Base-by-base conservation (phyloP, 345 rosid species). In the Angophora floribunda region DNA sequence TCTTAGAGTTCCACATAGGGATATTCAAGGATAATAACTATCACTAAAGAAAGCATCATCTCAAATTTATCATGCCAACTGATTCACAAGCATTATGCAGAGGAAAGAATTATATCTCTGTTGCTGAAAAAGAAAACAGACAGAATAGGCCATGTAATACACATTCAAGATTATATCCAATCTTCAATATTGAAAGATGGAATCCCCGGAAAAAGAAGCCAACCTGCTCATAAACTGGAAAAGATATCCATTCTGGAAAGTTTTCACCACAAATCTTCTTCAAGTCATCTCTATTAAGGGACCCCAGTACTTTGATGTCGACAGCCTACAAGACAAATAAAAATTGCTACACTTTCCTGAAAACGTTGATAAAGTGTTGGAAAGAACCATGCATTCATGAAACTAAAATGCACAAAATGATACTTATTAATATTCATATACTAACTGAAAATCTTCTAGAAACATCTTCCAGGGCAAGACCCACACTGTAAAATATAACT, bases 181-280 rank as follows among this genome's bases (percentile, higher is more conserved):
- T 36, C 47, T 75, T 75, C 49, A 41, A 75, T 36, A 78, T 26
- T 82, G 9, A 87, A 52, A 41, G 57, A 41, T 55, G 44, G 51
- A 63, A 67, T 11, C 7, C 36, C 57, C 4, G 14, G 28, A 65
- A 32, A 55, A 52, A 45, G 87, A 87, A 45, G 78, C 87, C 63
- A 87, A 98, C 99, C 99, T 98, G 99, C 91, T 98, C 99, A 93
- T 91, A 98, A n/a, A 91, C 99, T 36, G 99, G 99, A 89, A 98
- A 98, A 5, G 99, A 98, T 90, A 98, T 97, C 99, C 99, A 97
- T 63, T 94, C 96, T 59, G 99, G 99, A 90, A 94, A 96, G 89
- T 97, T 97, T 89, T 97, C 99, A 52, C 99, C 99, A 50, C 99
- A 98, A 45, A 98, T 93, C 93, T 97, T 98, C 96, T 91, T 97